Evolutionary conservation across 257 asterid genomes (phyloP), one percentile per base, ranked within the genome.

Genomic region (Mentha longifolia): DNA sequence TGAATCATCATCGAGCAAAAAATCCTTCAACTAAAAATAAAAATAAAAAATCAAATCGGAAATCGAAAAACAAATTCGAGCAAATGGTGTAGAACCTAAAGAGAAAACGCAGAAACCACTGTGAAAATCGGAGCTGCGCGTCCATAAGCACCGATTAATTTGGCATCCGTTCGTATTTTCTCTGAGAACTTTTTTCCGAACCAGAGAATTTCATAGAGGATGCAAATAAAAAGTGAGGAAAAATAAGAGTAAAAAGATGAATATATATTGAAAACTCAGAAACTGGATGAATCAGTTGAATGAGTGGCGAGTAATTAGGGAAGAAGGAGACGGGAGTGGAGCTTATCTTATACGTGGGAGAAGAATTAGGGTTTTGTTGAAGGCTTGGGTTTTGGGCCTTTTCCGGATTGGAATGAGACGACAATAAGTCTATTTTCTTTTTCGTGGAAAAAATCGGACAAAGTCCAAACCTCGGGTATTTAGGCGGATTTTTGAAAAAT

Each of bases 71-170:
- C 6, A 20, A 33, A 46, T 9, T 28, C 7, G 30, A 33, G 35
- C 7, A 17, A 10, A 12, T 3, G 42, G 28, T 89, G 85, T 89
- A 54, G 80, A 79, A 84, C 89, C 46, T 82, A 83, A 45, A 86
- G 94, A 89, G 94, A 89, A 87, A 89, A 87, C 87, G 84, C 90
- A 84, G 61, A 70, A 85, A 70, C 85, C 83, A 85, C 78, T 17
- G 68, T 0, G 0, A 79, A 12, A 61, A 69, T 47, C 31, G 42
- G 88, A 77, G 65, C 72, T 68, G 94, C 94, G 92, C 71, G 92
- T 89, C 96, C 92, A 85, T 79, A 81, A 61, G 90, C 76, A 63
- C 83, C 71, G 12, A 17, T 77, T 77, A 3, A 77, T 87, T 50
- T 89, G 12, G 91, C 96, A 87, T 83, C 85, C 15, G 41, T 78